These are phyloP conservation scores for Globisporangium barbulae DNA, from an alignment of 352 stramenopile species.

Conservation along the genomic window DNA sequence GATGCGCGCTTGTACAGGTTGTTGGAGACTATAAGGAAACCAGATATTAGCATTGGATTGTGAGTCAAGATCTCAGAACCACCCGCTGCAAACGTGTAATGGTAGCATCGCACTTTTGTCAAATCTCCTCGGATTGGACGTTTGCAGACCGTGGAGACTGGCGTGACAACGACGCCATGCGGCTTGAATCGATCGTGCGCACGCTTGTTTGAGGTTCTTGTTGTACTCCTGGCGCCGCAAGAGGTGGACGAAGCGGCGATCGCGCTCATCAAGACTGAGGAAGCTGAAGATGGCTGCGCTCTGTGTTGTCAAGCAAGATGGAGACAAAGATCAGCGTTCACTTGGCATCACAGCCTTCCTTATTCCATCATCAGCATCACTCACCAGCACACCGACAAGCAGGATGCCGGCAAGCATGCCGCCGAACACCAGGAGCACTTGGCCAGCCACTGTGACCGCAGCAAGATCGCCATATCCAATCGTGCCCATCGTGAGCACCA, in stretches of 20 bases:
- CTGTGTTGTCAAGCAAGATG: constrained; percentile 19
- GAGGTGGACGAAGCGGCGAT: constrained; percentile 57
- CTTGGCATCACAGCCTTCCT: neutral
- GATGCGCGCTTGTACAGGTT: constrained; percentile 33
- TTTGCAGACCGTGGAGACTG: neutral
- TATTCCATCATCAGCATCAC: constrained; percentile 13
- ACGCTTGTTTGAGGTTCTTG: constrained; percentile 35
- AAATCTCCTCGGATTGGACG: constrained; percentile 8
- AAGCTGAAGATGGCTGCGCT: constrained; percentile 66
- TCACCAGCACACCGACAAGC: constrained; percentile 62
- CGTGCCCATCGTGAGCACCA: constrained; percentile 72
- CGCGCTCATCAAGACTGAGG: constrained; percentile 47
- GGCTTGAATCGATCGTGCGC: constrained; percentile 59
- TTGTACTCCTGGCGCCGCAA: constrained; percentile 45
- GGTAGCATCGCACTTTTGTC: constrained; percentile 16
- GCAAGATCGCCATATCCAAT: constrained; percentile 72
- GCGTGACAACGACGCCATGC: constrained; percentile 38
- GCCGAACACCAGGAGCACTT: constrained; percentile 57
- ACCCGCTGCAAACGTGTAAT: neutral
- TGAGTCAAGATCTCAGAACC: neutral
- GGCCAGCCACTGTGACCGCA: constrained; percentile 47
- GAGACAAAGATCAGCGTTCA: neutral
- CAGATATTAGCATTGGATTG: neutral
- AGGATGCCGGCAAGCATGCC: constrained; percentile 72
- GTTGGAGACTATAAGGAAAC: constrained; percentile 19